Base-by-base conservation (phyloP, 192 early-diverging fungal species). In the Backusella parvicylindrica region DNA sequence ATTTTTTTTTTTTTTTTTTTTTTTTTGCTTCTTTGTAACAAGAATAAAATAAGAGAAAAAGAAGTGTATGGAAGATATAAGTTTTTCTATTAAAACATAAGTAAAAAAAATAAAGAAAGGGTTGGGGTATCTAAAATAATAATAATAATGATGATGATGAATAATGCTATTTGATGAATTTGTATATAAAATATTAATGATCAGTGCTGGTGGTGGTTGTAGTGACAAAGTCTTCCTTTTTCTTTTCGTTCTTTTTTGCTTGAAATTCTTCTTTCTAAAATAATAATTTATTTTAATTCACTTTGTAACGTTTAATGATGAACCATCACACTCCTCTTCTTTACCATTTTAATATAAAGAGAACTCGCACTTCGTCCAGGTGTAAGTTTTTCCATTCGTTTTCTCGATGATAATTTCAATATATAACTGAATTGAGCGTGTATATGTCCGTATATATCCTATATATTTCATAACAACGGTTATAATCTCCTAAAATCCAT, bases 391-490 rank as follows among this genome's bases (percentile, higher is more conserved):
- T 91, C 89, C 50, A 83, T 82, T 32, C 85, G 75, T 35, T 83
- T 78, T 66, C 80, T 81, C 26, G 79, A 79, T 31, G 85, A 89
- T 60, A 87, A 81, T 72, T 89, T 91, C 12, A 91, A 76, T 31
- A 86, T 88, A 63, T 84, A 91, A 31, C 85, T 86, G 67, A 91
- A 90, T 63, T 85, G 83, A 13, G 79, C 81, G 77, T 91, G 90
- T 64, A 91, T 77, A 60, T 90, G 84, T 37, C 84, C 81, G 80
- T 85, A 90, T 15, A 91, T 84, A 69, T 91, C 87, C 77, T 90
- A 78, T 40, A 78, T 75, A 21, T 67, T 37, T 72, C 72, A 76
- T 47, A 72, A 75, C 69, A 68, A 74, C 53, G 76, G 63, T 1
- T 74, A 75, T 67, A 76, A 65, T 72, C 53, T 68, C 72, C 74